These are phyloP conservation scores for Chenopodium berlandieri DNA, from an alignment of 148 eudicot species.

Conservation along the genomic window DNA sequence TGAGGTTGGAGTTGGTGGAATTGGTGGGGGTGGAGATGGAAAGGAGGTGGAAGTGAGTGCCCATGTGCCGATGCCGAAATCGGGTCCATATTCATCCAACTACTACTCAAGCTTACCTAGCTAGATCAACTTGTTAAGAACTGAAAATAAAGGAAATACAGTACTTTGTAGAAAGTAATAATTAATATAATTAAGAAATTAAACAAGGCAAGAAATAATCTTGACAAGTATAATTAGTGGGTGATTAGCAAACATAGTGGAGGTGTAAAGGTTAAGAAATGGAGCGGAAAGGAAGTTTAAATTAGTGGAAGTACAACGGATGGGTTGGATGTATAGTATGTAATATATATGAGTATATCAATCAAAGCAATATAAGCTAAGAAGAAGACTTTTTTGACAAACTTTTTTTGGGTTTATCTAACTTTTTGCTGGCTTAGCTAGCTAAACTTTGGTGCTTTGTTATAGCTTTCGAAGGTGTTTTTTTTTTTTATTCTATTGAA, in stretches of 20 bases:
- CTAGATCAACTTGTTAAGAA: background rate
- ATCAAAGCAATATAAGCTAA: too few relatives aligned
- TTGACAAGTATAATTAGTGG: background rate
- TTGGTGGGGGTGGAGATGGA: conserved; percentile 42
- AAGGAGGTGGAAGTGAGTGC: conserved; percentile 41
- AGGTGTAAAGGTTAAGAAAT: conserved; percentile 11
- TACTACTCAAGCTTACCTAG: background rate
- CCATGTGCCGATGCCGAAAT: conserved; percentile 31
- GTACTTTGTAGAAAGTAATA: too few relatives aligned
- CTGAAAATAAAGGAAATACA: too few relatives aligned
- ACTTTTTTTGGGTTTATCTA: background rate
- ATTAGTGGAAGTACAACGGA: conserved; percentile 28
- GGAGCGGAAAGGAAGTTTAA: conserved; percentile 7
- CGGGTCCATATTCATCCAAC: conserved; percentile 31
- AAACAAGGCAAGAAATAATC: too few relatives aligned
- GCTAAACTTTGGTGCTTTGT: background rate
- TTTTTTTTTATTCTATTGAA: background rate
- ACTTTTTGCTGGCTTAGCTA: conserved; percentile 11
- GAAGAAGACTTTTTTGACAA: background rate
- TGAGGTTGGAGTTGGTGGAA: conserved; percentile 34
- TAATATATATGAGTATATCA: background rate
- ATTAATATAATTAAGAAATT: too few relatives aligned
- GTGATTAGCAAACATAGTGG: conserved; percentile 7
- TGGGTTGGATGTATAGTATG: background rate
- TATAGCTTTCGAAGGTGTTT: background rate